Evolutionary conservation across 805 yeast genomes (phyloP).

Genomic region (Candida railenensis): DNA sequence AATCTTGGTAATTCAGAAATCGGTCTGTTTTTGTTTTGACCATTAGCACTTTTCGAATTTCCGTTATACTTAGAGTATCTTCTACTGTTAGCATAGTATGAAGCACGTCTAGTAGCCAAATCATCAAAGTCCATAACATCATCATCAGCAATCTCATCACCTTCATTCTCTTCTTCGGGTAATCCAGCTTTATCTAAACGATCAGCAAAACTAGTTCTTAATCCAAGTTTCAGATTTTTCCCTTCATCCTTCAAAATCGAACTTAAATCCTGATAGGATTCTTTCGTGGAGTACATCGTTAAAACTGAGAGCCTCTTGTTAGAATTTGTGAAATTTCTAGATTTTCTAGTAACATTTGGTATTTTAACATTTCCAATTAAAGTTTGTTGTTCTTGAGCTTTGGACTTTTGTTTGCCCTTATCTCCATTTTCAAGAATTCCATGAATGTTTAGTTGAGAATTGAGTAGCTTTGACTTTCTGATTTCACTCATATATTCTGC

Average conservation of each 20-base stretch:
- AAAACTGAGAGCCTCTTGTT: slow-evolving; percentile 71
- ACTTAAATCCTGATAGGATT: slow-evolving; percentile 60
- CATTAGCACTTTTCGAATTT: slow-evolving; percentile 7
- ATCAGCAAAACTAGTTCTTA: slow-evolving; percentile 45
- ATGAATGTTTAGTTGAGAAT: slow-evolving; percentile 37
- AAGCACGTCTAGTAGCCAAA: slow-evolving; percentile 36
- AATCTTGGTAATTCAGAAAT: slow-evolving; percentile 27
- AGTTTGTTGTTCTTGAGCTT: slow-evolving; percentile 40
- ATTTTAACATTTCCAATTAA: slow-evolving; percentile 61
- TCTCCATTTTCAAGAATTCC: slow-evolving; percentile 11
- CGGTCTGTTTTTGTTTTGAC: slow-evolving; percentile 20
- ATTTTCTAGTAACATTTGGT: slow-evolving; percentile 70
- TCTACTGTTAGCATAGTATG: slow-evolving; percentile 29
- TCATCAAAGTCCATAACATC: slow-evolving; percentile 42
- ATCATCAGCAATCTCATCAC: slow-evolving; percentile 33
- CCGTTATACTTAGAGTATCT: slow-evolving; percentile 26
- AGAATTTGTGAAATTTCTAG: slow-evolving; percentile 58
- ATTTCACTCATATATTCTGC: slow-evolving; percentile 46
- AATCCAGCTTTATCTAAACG: slow-evolving; percentile 37
- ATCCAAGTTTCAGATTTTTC: slow-evolving; percentile 11
- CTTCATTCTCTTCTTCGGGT: slow-evolving; percentile 22
- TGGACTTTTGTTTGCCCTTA: slow-evolving; percentile 11
- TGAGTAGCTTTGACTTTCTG: slow-evolving; percentile 42
- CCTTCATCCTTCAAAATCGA: slow-evolving; percentile 27
- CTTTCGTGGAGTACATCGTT: slow-evolving; percentile 67